Evolutionary conservation across 163 green algal species (phyloP).

Genomic region (Scenedesmus sp.): DNA sequence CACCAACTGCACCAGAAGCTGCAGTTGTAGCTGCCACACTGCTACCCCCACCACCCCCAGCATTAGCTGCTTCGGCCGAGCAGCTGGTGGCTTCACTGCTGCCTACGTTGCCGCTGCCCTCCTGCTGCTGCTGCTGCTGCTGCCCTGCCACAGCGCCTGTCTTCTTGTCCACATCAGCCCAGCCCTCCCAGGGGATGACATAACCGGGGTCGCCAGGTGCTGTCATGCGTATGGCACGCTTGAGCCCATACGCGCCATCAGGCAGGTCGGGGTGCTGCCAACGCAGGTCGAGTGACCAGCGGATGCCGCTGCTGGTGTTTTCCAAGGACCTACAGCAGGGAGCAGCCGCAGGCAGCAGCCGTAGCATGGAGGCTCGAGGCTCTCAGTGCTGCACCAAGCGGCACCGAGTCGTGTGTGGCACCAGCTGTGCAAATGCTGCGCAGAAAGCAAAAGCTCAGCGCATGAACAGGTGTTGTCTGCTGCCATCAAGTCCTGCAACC

Average conservation of each 20-base stretch:
- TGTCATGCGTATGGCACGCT: slow-evolving; percentile 34
- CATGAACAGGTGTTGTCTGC: background rate
- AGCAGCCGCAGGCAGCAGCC: background rate
- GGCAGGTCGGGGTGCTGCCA: slow-evolving; percentile 9
- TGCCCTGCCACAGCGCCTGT: background rate
- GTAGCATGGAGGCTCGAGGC: background rate
- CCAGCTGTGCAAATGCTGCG: no score
- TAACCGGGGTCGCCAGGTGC: background rate
- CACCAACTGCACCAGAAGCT: background rate
- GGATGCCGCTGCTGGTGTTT: slow-evolving; percentile 20
- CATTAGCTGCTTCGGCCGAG: background rate
- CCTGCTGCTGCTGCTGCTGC: background rate
- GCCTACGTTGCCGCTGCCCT: no score
- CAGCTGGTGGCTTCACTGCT: background rate
- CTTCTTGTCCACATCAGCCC: slow-evolving; percentile 2
- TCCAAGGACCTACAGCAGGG: slow-evolving; percentile 17
- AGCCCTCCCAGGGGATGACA: slow-evolving; percentile 30
- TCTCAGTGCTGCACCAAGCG: no score
- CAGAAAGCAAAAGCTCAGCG: background rate
- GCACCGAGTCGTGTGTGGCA: background rate
- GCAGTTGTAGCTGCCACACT: background rate
- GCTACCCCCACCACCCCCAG: background rate
- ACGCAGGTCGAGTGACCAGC: slow-evolving; percentile 42
- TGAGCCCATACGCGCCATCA: slow-evolving; percentile 25
- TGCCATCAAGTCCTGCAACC: background rate